Evolutionary conservation across 768 basidiomycete genomes (phyloP), one percentile per base, ranked within the genome.

Genomic region (Mycena vitilis): DNA sequence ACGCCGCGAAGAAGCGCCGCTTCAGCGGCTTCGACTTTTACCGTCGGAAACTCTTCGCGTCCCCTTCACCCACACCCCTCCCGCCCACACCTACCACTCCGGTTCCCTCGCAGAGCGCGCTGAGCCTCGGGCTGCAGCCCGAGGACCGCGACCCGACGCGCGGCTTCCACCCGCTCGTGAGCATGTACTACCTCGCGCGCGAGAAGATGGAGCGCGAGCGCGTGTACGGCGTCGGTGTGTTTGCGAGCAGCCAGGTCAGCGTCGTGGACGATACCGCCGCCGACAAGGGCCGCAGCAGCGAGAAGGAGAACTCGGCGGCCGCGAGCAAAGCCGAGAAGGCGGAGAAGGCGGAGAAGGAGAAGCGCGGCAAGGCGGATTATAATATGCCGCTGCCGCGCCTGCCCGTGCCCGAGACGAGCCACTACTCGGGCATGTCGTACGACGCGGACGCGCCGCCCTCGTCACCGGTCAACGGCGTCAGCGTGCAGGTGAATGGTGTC

Each of bases 21-120:
- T 98, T 98, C 78, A 95, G 94, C 16, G 97, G 92, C 3, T 93
- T 99, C 75, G 96, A 98, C 75, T 97, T 95, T 75, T 97, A 96
- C 75, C 88, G 94, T 51, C 89, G 92, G 75, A 98, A 96, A 79
- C 79, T 99, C 52, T 96, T 95, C 48, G 42, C 63, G 79, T 87
- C 90, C 0, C 89, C 91, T 42, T 49, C 61, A 12, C 30, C 45
- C 45, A 37, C 65, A 30, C 38, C 57, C 37, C 36, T 54, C 36
- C 60, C 40, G 30, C 48, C 56, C 6, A 40, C 37, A 2, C 49
- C 60, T 0, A 5, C 40, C 2, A 37, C 54, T 8, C 82, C 86
- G 34, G 79, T 84, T 15, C n/a, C 63, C 13, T 83, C 82, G 23
- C 22, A 79, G 30, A 47, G 53, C 80, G n/a, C 82, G 5, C n/a